phyloP scores from a whole-genome alignment of 345 rosid species.

The Microthlaspi erraticum region DNA sequence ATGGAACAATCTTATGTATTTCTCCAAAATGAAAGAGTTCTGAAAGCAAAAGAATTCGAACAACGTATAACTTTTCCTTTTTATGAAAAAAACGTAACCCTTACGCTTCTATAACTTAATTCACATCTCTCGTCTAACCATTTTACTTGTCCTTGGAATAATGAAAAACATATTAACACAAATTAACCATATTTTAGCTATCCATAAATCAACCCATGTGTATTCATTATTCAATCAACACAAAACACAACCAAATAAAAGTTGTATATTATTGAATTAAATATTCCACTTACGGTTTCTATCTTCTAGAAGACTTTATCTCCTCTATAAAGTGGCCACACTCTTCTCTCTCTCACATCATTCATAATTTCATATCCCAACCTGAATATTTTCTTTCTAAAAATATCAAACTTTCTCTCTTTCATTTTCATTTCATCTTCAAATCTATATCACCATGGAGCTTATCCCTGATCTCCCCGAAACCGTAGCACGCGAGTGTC shows the following conservation, averaged over 20 bases:
- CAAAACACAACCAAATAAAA: neutral
- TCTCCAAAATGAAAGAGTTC: neutral
- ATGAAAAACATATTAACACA: neutral
- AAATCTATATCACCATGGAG: slow-evolving; percentile 48
- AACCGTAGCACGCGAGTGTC: slow-evolving; percentile 61
- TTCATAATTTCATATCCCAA: slow-evolving; percentile 7
- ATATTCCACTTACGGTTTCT: slow-evolving; percentile 16
- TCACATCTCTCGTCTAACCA: slow-evolving; percentile 14
- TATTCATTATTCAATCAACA: neutral
- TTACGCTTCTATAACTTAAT: neutral
- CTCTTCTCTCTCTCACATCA: slow-evolving; percentile 35
- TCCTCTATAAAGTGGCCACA: slow-evolving; percentile 43
- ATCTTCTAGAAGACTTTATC: slow-evolving; percentile 36
- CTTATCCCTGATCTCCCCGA: slow-evolving; percentile 67
- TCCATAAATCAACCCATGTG: neutral
- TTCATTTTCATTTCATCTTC: too few relatives aligned
- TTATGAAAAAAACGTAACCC: neutral
- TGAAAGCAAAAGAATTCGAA: slow-evolving; percentile 22
- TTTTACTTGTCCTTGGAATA: neutral
- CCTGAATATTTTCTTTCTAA: neutral
- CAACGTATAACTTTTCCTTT: neutral
- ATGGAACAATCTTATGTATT: neutral
- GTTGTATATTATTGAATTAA: neutral
- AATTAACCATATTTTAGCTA: neutral
- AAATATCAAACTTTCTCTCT: neutral